phyloP scores from a whole-genome alignment of 202 grass and related monocot species.

The Eragrostis tef region DNA sequence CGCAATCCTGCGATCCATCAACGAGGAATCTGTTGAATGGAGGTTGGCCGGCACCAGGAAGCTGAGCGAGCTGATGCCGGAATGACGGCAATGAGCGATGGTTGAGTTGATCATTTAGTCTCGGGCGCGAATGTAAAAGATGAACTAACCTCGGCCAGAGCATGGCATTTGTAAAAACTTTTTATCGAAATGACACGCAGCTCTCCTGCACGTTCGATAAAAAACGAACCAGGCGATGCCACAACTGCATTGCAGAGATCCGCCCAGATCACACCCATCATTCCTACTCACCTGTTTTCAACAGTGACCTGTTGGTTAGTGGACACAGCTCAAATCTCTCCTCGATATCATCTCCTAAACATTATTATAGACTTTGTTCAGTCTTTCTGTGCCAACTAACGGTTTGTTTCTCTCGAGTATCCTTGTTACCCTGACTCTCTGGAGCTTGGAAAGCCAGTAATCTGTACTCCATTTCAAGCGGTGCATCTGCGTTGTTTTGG shows the following conservation, averaged over 20 bases:
- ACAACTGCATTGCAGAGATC: conserved; percentile 26
- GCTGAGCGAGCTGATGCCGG: no score
- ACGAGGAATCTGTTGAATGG: no score
- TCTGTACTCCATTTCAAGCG: conserved; percentile 5
- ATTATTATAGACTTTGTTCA: neutral
- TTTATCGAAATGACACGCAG: no score
- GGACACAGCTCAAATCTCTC: conserved; percentile 14
- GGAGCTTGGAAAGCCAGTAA: conserved; percentile 18
- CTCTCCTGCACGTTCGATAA: no score
- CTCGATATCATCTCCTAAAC: neutral
- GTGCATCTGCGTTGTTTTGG: neutral
- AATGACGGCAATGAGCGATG: no score
- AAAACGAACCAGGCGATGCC: neutral
- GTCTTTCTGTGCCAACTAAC: conserved; percentile 12
- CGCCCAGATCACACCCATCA: conserved; percentile 9
- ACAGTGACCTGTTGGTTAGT: conserved; percentile 17
- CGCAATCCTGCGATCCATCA: no score
- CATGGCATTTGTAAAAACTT: no score
- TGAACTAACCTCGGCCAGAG: no score
- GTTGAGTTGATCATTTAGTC: no score
- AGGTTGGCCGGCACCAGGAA: no score
- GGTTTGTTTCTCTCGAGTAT: conserved; percentile 26
- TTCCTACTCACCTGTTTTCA: conserved; percentile 25
- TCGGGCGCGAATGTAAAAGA: no score
- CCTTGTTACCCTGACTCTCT: conserved; percentile 22